These are phyloP conservation scores for Suillus bovinus DNA, from an alignment of 768 basidiomycete genomes.

Conservation along the genomic window DNA sequence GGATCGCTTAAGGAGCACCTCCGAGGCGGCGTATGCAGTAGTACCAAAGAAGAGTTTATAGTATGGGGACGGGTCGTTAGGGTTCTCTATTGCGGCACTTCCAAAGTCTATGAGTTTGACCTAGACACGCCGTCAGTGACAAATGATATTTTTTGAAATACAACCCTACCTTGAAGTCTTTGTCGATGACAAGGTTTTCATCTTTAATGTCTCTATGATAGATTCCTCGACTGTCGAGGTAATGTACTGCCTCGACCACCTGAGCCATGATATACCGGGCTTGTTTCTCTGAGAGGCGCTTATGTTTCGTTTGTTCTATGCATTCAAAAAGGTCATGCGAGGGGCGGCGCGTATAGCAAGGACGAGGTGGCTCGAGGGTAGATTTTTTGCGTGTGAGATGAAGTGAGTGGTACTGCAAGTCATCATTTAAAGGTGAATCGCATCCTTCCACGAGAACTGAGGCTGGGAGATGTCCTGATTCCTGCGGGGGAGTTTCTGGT, in stretches of 20 bases:
- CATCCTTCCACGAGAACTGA: conserved; percentile 20
- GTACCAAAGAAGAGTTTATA: conserved; percentile 89
- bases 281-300: conserved; percentile 74
- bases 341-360: conserved; percentile 63
- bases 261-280: conserved; percentile 85
- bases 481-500: conserved; percentile 44
- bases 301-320: conserved; percentile 84
- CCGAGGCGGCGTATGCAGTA: conserved; percentile 93
- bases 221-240: conserved; percentile 81
- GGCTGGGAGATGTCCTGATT: conserved; percentile 24
- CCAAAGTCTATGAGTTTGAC: conserved; percentile 98
- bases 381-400: conserved; percentile 13
- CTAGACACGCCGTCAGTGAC: conserved; percentile 38
- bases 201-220: conserved; percentile 97
- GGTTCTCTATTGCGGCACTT: conserved; percentile 77
- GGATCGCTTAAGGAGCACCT: conserved; percentile 83
- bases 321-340: conserved; percentile 96
- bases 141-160: neutral
- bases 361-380: conserved; percentile 29
- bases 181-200: conserved; percentile 86
- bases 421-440: conserved; percentile 13
- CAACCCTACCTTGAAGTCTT: conserved; percentile 58
- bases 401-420: conserved; percentile 9
- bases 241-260: conserved; percentile 81
- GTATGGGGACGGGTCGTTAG: conserved; percentile 57